Conservation (phyloP, 495 filamentous ascomycete genomes). For the Penicillium parvum region DNA sequence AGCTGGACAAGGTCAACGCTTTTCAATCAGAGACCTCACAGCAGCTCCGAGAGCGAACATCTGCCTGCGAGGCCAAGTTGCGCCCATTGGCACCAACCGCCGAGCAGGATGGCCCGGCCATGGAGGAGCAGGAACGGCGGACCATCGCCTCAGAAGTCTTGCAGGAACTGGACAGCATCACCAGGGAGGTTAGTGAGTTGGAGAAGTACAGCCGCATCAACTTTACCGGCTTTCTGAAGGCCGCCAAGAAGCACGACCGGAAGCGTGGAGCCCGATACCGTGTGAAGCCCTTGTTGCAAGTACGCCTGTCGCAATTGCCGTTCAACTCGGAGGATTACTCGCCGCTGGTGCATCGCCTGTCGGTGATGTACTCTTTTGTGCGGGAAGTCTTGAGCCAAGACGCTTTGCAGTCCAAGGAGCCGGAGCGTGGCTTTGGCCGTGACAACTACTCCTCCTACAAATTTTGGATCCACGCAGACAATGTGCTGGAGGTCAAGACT, state of each 20-base stretch:
- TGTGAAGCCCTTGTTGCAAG: conserved; percentile 83
- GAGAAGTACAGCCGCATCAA: conserved; percentile 95
- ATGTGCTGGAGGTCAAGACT: conserved; percentile 93
- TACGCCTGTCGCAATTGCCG: conserved; percentile 77
- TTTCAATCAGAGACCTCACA: conserved; percentile 78
- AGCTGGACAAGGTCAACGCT: conserved; percentile 89
- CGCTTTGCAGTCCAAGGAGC: conserved; percentile 37
- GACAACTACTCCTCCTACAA: conserved; percentile 87
- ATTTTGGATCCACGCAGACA: conserved; percentile 96
- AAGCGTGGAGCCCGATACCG: conserved; percentile 78
- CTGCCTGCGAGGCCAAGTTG: conserved; percentile 50
- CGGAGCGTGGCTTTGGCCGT: conserved; percentile 41
- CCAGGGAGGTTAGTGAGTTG: conserved; percentile 84
- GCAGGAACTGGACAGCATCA: conserved; percentile 77
- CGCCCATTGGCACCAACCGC: conserved; percentile 39
- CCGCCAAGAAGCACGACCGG: conserved; percentile 96
- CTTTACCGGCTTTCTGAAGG: conserved; percentile 96
- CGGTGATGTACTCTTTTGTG: conserved; percentile 92
- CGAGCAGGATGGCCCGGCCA: conserved; percentile 25
- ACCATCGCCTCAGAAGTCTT: conserved; percentile 63
- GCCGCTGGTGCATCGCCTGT: conserved; percentile 79
- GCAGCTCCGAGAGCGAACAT: conserved; percentile 63
- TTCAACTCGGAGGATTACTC: conserved; percentile 97
- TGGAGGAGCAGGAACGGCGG: conserved; percentile 41
- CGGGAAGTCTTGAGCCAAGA: conserved; percentile 68